Base-by-base conservation (phyloP, 2,329 filamentous ascomycete genomes). In the Bimuria novae-zelandiae region DNA sequence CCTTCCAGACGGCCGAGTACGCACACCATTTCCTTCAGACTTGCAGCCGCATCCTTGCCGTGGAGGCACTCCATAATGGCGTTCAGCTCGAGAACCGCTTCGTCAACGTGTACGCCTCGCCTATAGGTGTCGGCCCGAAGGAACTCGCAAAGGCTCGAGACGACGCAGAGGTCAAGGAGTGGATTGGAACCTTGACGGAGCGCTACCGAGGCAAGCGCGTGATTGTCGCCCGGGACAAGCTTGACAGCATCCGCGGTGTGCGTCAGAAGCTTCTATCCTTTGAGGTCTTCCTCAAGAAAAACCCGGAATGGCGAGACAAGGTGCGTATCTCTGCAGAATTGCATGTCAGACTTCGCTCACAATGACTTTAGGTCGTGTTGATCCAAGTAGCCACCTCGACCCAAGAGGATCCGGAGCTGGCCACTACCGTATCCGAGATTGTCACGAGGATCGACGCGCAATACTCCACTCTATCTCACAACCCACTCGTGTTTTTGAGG, bases 331-430 rank as follows among this genome's bases (percentile, higher is more conserved):
- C 17, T 7, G 11, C 11, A 3, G 30, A 11, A n/a, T 2, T 2
- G 23, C 7, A 7, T 35, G 30, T 30, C 27, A 33, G n/a, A 8
- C 12, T 23, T n/a, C 25, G 27, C 52, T 64, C 22, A 54, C 42
- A 37, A 21, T 12, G n/a, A 8, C 14, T 12, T n/a, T 52, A 89
- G 68, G 89, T 93, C 12, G 92, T 97, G 23, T 80, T 97, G 56
- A 93, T 97, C 52, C 93, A 97, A 75, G 93, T 97, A 12, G 93
- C 92, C 3, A 89, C 94, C 3, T 96, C 92, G 1, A 90, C 90
- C 1, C 92, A 89, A 22, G 92, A 97, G 69, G 90, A 95, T 71
- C 85, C 85, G 17, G 92, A 97, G 68, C 82, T 97, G 8, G 89
- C 96, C 63, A 89, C 90, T 1, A 90, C 89, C 0, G 89, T 97